Base-by-base conservation (phyloP, 2,329 filamentous ascomycete species). In the Aspergillus sp. region DNA sequence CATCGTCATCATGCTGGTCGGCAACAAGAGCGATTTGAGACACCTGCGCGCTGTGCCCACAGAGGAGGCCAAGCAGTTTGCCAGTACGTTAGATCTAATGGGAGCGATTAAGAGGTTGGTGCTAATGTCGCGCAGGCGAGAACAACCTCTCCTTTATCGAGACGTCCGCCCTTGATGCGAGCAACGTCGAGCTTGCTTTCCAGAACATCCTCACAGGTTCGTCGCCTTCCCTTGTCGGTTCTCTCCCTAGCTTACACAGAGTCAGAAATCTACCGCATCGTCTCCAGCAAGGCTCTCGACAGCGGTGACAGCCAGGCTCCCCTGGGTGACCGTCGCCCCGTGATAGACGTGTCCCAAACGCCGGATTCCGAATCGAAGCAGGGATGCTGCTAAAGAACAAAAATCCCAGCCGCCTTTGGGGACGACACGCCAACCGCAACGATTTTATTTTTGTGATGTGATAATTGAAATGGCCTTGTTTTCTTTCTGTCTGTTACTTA, bases 21-120 rank as follows among this genome's bases (percentile, higher is more conserved):
- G 94, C 76, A 99, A 99, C 86, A 99, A 99, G 88, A 97, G 92
- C 76, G 94, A 99, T 96, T 88, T 97, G 88, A 89, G 92, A 77
- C 94, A 99, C 78, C 82, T 99, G 70, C 86, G 94, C 73, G 94
- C 94, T 62, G 94, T 99, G 63, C 91, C 94, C 47, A 99, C 94
- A 56, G 94, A 99, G 72, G 93, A 97, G 77, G 94, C 93, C 65
- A 99, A 97, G 79, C 83, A 90, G 59, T 99, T 99, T 85, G 94
- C 94, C 52, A 97, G 93, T 96, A 72, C 65, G 83, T 78, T 54
- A 13, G 9, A 38, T 17, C 6, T 38, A 7, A 4, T n/a, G 14
- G 34, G 14, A 17, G 34, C 16, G 4, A 10, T 38, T 38, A n/a
- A n/a, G 2, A 5, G 34, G 34, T 5, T 17, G 16, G n/a, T n/a